Percentiles rank a stretch among this genome's conserved stretches.
phyloP scores from a whole-genome alignment of 495 filamentous ascomycete genomes.

The Penicillium odoratum region DNA sequence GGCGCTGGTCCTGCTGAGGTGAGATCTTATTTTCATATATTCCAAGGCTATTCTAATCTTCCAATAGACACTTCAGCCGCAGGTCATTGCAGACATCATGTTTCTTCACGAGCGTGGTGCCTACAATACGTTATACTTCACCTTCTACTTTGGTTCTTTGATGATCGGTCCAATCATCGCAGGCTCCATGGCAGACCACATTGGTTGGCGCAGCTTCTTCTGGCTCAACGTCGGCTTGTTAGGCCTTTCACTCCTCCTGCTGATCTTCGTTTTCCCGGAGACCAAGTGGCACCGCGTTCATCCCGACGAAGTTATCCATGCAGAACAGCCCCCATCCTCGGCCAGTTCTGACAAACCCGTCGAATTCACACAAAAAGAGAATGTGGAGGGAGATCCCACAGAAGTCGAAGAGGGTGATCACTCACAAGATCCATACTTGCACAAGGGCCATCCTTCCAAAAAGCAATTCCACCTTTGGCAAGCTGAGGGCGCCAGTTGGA shows the following conservation, averaged over 20 bases:
- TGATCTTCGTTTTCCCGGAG: slow-evolving; percentile 61
- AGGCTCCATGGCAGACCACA: slow-evolving; percentile 55
- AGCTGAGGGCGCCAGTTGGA: slow-evolving; percentile 37
- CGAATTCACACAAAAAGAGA: slow-evolving; percentile 23
- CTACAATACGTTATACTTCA: slow-evolving; percentile 67
- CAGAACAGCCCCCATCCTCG: background rate
- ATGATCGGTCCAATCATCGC: slow-evolving; percentile 59
- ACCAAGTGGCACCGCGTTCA: slow-evolving; percentile 56
- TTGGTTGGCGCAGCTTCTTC: slow-evolving; percentile 59
- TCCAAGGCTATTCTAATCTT: no score
- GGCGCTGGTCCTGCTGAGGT: slow-evolving; percentile 54
- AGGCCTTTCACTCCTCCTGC: slow-evolving; percentile 44
- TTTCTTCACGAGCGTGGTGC: slow-evolving; percentile 67
- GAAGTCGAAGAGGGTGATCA: slow-evolving; percentile 19
- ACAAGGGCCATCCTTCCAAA: slow-evolving; percentile 53
- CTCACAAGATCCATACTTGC: slow-evolving; percentile 35
- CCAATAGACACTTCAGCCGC: slow-evolving; percentile 56
- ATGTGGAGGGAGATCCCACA: slow-evolving; percentile 15
- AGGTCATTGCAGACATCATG: slow-evolving; percentile 65
- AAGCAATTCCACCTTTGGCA: slow-evolving; percentile 56
- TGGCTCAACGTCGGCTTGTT: slow-evolving; percentile 56
- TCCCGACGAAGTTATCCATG: slow-evolving; percentile 17
- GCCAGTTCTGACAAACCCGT: slow-evolving; percentile 14
- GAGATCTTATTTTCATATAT: background rate
- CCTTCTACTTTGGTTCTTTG: slow-evolving; percentile 45